Conservation (phyloP, 768 basidiomycete species). For the Roridomyces roridus region DNA sequence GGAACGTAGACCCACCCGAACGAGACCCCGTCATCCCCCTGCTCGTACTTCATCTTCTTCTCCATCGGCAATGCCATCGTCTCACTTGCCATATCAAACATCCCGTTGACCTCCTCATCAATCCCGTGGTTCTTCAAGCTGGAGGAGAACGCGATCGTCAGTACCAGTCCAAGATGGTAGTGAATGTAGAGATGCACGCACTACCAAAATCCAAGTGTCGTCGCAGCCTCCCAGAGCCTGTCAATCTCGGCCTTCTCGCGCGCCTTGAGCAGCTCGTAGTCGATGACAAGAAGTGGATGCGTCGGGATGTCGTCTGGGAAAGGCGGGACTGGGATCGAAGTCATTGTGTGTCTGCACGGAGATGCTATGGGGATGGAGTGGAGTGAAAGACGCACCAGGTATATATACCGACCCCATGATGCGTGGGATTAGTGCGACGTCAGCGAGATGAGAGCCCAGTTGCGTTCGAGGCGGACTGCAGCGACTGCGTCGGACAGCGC, state of each 20-base stretch:
- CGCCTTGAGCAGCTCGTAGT: slow-evolving; percentile 43
- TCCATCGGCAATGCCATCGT: slow-evolving; percentile 47
- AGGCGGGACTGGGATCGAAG: slow-evolving; percentile 25
- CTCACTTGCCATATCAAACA: slow-evolving; percentile 50
- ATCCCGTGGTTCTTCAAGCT: slow-evolving; percentile 52
- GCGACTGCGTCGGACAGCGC: too few relatives aligned
- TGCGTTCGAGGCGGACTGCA: too few relatives aligned
- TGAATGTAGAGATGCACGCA: slow-evolving; percentile 30
- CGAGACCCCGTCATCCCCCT: slow-evolving; percentile 45
- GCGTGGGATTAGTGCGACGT: too few relatives aligned
- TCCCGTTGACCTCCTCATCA: slow-evolving; percentile 41
- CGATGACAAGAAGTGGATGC: slow-evolving; percentile 49
- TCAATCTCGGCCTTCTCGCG: slow-evolving; percentile 44
- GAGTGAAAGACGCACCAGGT: too few relatives aligned
- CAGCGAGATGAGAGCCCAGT: too few relatives aligned
- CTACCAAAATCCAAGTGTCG: slow-evolving; percentile 58
- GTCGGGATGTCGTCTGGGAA: slow-evolving; percentile 50
- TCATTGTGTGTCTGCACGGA: too few relatives aligned
- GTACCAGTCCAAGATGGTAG: too few relatives aligned
- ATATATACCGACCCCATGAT: too few relatives aligned
- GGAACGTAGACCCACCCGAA: slow-evolving; percentile 38
- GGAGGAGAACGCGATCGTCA: background rate
- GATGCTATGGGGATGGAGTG: too few relatives aligned
- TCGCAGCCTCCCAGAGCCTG: slow-evolving; percentile 48
- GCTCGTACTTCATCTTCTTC: slow-evolving; percentile 51